Evolutionary conservation across 2,329 filamentous ascomycete genomes (phyloP), one percentile per base, ranked within the genome.

Genomic region (Fusarium mangiferae): DNA sequence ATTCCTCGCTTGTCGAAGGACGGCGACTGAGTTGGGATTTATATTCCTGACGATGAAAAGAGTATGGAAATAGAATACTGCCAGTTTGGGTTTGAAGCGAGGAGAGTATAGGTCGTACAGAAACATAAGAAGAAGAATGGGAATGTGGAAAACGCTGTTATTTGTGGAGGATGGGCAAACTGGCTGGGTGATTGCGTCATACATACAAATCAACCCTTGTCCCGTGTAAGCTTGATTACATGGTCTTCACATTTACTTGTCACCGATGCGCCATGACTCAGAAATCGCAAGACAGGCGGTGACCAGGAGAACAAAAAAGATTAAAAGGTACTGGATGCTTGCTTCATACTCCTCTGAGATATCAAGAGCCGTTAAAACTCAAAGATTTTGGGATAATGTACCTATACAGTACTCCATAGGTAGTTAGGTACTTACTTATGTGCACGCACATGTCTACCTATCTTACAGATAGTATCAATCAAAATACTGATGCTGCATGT

Each of bases 1-100:
- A 66, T 59, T 68, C 52, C 61, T 70, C 42, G 38, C 6, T 72
- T 60, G 52, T 48, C 71, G 4, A 11, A 7, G 4, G 4, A 13
- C 0, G 0, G 8, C 0, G 0, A 5, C 6, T 1, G 3, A 15
- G 3, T 24, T 39, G 4, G 7, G 7, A 0, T 7, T 1, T 17
- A 72, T 65, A 64, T 28, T 17, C 22, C 7, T 39, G 24, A 13
- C 0, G 4, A 6, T 11, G 1, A 4, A 14, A 3, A 35, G 9
- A 38, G 15, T n/a, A 39, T 13, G 7, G 2, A 18, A 2, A 18
- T 9, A 5, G 18, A 17, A 36, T 14, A 28, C 14, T 48, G 18
- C 33, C 4, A 7, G 4, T n/a, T 35, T 22, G n/a, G 9, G 12
- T 22, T 28, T n/a, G 4, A 11, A 49, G 14, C 41, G 4, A 22